phyloP scores from a whole-genome alignment of 805 yeast species.

The Candida jianshihensis region DNA sequence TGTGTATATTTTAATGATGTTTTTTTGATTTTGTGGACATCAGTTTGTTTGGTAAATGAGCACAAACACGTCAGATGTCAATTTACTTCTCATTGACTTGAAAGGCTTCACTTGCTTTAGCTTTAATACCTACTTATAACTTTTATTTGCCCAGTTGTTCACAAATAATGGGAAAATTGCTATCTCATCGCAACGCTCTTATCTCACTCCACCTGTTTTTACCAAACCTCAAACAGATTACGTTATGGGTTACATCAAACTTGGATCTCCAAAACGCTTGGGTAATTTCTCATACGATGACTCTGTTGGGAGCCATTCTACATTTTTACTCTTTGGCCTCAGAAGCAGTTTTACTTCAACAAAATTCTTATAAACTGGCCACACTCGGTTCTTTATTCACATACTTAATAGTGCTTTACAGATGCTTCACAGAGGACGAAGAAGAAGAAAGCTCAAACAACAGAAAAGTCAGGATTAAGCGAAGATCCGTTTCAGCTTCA shows the following conservation, averaged over 20 bases:
- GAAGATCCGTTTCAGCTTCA: conserved; percentile 22
- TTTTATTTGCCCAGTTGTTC: too few relatives aligned
- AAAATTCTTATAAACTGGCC: conserved; percentile 12
- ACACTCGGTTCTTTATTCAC: conserved; percentile 17
- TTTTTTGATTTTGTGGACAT: too few relatives aligned
- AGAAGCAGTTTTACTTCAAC: not conserved
- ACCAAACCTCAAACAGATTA: not conserved
- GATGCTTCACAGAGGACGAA: conserved; percentile 15
- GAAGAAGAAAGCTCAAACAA: conserved; percentile 8
- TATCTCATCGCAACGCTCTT: too few relatives aligned
- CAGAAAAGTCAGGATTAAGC: conserved; percentile 9
- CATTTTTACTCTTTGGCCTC: conserved; percentile 4
- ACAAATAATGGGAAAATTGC: too few relatives aligned
- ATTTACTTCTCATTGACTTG: too few relatives aligned
- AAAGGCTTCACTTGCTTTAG: too few relatives aligned
- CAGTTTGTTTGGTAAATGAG: too few relatives aligned
- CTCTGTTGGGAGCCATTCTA: conserved; percentile 13
- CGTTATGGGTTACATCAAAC: not conserved
- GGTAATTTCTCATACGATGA: conserved; percentile 17
- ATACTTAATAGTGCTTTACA: conserved; percentile 19
- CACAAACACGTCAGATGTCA: too few relatives aligned
- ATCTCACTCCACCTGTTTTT: not conserved
- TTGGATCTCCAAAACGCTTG: conserved; percentile 18
- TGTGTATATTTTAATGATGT: too few relatives aligned
- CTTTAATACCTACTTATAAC: too few relatives aligned